Base-by-base conservation (phyloP, 2,329 filamentous ascomycete species). In the Bipolaris victoriae region DNA sequence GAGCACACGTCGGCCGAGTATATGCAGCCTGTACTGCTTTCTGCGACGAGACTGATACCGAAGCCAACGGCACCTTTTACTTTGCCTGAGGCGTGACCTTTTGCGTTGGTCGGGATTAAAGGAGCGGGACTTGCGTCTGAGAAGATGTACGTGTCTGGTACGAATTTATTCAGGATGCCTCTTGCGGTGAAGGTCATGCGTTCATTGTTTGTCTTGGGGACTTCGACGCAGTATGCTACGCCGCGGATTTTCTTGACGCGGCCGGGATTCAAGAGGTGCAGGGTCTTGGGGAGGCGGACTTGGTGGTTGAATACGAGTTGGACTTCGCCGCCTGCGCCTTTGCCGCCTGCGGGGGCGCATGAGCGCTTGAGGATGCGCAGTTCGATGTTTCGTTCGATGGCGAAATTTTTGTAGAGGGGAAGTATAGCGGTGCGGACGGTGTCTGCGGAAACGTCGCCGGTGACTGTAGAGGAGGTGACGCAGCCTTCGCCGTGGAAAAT, bases 261-360 rank as follows among this genome's bases (percentile, higher is more conserved):
- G 7, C 95, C 95, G 0, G 93, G 87, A 62, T 86, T 90, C 67
- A 96, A 84, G 53, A 97, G 79, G 77, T 99, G 95, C 73, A 99
- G 81, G 36, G 95, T 99, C 81, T 96, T 97, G 10, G 95, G 95
- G 49, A 98, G 81, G 36, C 94, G 87, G 11, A 99, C 90, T 78
- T 99, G 95, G 75, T 94, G 93, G 18, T 91, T 92, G 73, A 98
- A 98, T 7, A 93, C 84, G 57, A 99, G 80, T 77, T 97, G 93
- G n/a, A 99, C 94, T 53, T 96, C 86, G 40, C 95, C 95, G 40
- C 91, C 92, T 37, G 94, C 95, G 26, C 92, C 91, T 58, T 84
- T 85, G 2, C 92, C 93, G 0, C 85, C 83, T 0, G 91, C 91
- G 0, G 90, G 84, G 73, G 92, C 13, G 51, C 68, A 72, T 24